A percentile compares a stretch with the other conserved stretches of the same genome.
phyloP scores from a whole-genome alignment of 177 flowering plant species.

The Telopea speciosissima region DNA sequence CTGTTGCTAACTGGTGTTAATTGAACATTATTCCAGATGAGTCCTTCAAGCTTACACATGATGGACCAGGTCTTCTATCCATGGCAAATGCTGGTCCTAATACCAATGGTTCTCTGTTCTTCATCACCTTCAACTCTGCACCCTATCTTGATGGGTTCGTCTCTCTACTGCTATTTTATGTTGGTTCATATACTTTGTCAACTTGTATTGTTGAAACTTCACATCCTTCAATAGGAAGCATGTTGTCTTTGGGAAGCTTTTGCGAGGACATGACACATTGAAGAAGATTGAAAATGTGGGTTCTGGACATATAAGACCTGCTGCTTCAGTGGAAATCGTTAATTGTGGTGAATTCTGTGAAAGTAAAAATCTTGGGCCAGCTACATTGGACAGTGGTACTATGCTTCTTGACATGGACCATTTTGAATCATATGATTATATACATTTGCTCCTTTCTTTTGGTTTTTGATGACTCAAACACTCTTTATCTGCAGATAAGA shows the following conservation, averaged over 20 bases:
- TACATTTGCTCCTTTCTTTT: neutral
- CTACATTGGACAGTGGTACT: neutral
- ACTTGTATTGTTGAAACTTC: neutral
- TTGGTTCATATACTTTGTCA: neutral
- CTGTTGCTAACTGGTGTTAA: conserved; percentile 3
- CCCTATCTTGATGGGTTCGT: conserved; percentile 73
- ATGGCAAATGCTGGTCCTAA: conserved; percentile 71
- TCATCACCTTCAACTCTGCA: conserved; percentile 54
- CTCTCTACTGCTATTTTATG: neutral
- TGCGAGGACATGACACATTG: conserved; percentile 57
- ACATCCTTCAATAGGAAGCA: conserved; percentile 54
- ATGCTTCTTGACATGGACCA: neutral
- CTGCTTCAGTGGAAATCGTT: conserved; percentile 59
- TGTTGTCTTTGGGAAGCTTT: conserved; percentile 78
- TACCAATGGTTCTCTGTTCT: conserved; percentile 61
- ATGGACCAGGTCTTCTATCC: conserved; percentile 64
- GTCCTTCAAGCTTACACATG: conserved; percentile 57
- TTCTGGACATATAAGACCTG: conserved; percentile 61
- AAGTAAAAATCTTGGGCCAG: conserved; percentile 29
- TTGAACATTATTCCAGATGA: conserved; percentile 44
- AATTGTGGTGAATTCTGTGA: conserved; percentile 64
- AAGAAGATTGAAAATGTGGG: conserved; percentile 61
- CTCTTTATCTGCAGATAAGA: conserved; percentile 40
- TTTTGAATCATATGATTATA: neutral
- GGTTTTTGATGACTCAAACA: neutral